Evolutionary conservation across 768 basidiomycete genomes (phyloP).

Genomic region (button mushroom (Agaricus bisporus)): DNA sequence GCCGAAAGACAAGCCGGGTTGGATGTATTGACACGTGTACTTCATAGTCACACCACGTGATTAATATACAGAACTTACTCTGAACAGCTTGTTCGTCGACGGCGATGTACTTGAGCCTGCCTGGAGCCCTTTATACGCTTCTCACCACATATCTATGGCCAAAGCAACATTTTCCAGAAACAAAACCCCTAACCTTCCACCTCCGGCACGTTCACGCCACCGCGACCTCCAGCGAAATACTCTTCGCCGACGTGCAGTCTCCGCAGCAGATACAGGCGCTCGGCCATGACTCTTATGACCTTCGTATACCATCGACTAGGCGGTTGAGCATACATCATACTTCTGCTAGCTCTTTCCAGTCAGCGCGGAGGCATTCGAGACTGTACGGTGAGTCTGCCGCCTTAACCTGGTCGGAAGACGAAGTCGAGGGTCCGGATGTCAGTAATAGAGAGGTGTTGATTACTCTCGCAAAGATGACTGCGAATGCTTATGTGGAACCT

Average conservation of each 20-base stretch:
- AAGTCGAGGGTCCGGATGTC: constrained; percentile 67
- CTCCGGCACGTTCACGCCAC: constrained; percentile 63
- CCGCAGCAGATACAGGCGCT: constrained; percentile 11
- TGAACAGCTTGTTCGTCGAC: background rate
- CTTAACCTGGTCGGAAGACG: constrained; percentile 58
- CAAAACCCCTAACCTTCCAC: constrained; percentile 41
- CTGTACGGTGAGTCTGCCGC: constrained; percentile 28
- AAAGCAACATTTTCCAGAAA: constrained; percentile 21
- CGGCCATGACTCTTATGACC: constrained; percentile 23
- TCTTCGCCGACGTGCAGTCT: constrained; percentile 48
- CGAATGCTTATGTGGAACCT: constrained; percentile 66
- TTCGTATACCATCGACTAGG: constrained; percentile 36
- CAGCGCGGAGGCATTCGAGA: constrained; percentile 27
- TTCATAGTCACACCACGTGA: no score
- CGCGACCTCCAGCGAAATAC: constrained; percentile 43
- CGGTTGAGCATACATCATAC: constrained; percentile 39
- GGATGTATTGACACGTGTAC: no score
- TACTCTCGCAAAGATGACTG: constrained; percentile 83
- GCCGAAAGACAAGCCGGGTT: no score
- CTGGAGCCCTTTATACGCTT: constrained; percentile 34
- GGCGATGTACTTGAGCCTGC: constrained; percentile 31
- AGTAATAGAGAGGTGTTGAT: constrained; percentile 65
- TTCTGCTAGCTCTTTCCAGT: constrained; percentile 34
- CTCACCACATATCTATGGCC: constrained; percentile 37
- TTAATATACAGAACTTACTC: no score